A percentile compares a stretch with the other conserved stretches of the same genome.
Evolutionary conservation across 495 filamentous ascomycete species (phyloP).

Genomic region (Daldinia decipiens): DNA sequence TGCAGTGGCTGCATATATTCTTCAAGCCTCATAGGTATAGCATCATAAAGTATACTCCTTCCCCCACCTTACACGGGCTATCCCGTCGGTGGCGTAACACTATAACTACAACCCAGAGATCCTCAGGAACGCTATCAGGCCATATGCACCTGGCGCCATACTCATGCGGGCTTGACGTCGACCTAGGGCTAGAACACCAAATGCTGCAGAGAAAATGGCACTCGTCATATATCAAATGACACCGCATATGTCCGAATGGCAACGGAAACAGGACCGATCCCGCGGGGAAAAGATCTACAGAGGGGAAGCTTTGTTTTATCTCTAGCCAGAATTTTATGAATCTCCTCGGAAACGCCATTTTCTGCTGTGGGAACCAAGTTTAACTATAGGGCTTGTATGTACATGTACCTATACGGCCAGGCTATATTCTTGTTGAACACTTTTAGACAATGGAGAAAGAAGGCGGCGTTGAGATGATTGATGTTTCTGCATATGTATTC

Average conservation of each 20-base stretch:
- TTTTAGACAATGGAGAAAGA: not conserved
- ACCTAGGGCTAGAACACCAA: constrained; percentile 8
- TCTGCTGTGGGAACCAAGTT: not conserved
- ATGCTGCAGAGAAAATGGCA: constrained; percentile 25
- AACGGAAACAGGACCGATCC: constrained; percentile 19
- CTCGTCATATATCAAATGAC: constrained; percentile 36
- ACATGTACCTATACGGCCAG: not conserved
- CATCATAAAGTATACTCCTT: not conserved
- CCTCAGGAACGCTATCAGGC: no score
- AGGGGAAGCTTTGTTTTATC: not conserved
- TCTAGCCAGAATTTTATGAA: not conserved
- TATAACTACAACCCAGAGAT: not conserved
- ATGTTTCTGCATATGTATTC: constrained; percentile 10
- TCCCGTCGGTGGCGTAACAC: not conserved
- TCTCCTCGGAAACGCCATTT: not conserved
- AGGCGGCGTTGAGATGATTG: not conserved
- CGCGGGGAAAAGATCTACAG: not conserved
- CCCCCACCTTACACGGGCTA: not conserved
- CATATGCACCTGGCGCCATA: not conserved
- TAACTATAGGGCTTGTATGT: not conserved
- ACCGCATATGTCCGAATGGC: not conserved
- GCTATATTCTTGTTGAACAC: not conserved
- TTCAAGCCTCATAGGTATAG: no score
- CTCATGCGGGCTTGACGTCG: constrained; percentile 6
- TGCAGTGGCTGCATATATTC: no score